A percentile compares a stretch with the other conserved stretches of the same genome.
phyloP scores from a whole-genome alignment of 306 rosid genomes.

The Trifolium dubium region DNA sequence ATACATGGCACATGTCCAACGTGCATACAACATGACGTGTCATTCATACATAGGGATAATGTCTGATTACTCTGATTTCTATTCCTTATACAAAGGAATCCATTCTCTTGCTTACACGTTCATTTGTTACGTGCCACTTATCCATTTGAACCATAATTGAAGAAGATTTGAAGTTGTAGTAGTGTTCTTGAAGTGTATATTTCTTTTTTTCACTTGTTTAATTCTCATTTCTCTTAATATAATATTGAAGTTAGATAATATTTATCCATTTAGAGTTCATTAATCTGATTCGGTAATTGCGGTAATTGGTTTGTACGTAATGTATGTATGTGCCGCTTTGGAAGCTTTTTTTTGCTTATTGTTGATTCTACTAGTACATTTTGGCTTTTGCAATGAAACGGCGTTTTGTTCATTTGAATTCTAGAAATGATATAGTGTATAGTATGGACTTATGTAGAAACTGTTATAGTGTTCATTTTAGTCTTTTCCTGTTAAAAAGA shows the following conservation, averaged over 20 bases:
- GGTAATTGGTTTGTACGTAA: not conserved
- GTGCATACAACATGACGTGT: constrained; percentile 36
- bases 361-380: not conserved
- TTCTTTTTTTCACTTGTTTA: not conserved
- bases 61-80: constrained; percentile 1
- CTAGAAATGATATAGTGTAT: not conserved
- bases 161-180: not conserved
- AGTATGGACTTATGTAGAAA: not conserved
- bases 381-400: constrained; percentile 14
- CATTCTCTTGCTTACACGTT: constrained; percentile 4
- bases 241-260: not conserved
- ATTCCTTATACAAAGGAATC: not conserved
- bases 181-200: not conserved
- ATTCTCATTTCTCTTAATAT: not conserved
- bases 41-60: not conserved
- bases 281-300: not conserved
- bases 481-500: too few species aligned
- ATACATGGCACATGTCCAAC: constrained; percentile 33
- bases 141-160: not conserved
- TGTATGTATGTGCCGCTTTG: constrained; percentile 16
- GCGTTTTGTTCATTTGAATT: constrained; percentile 5
- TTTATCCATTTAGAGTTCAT: constrained; percentile 1
- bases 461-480: not conserved
- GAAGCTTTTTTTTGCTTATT: not conserved
- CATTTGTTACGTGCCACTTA: constrained; percentile 21